Percentiles rank a stretch among this genome's conserved stretches.
Conservation (phyloP, 139 green algal genomes). For the Mesotaenium endlicherianum region DNA sequence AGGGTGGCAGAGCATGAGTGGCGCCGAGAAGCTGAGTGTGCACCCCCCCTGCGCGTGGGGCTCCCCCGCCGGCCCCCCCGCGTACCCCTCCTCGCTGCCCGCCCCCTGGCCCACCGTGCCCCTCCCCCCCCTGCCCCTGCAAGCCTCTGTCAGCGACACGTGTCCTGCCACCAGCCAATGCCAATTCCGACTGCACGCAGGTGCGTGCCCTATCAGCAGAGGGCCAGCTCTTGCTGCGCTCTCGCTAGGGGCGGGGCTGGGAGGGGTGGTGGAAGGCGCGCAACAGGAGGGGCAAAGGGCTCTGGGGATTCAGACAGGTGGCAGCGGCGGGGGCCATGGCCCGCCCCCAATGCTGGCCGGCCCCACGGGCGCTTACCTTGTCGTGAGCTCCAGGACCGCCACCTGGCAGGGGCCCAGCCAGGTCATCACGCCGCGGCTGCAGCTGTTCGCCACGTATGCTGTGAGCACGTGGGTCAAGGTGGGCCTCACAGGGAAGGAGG, state of each 20-base stretch:
- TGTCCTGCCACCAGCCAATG: neutral
- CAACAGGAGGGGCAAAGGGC: too few relatives aligned
- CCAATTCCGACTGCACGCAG: too few relatives aligned
- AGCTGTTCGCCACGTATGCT: conserved; percentile 16
- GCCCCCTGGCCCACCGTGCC: neutral
- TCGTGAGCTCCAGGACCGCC: conserved; percentile 1
- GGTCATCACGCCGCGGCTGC: neutral
- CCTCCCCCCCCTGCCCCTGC: neutral
- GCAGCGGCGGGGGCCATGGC: neutral
- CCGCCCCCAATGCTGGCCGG: neutral
- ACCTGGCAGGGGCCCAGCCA: conserved; percentile 25
- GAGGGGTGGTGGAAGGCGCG: neutral
- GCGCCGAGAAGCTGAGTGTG: conserved; percentile 10
- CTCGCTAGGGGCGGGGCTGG: neutral
- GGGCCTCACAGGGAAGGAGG: neutral
- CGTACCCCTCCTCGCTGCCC: conserved; percentile 6
- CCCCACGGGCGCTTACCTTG: conserved; percentile 22
- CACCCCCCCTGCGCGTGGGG: neutral
- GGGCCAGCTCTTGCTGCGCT: neutral
- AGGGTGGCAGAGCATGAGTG: conserved; percentile 11
- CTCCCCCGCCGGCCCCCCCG: neutral
- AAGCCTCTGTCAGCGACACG: neutral
- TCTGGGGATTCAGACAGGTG: too few relatives aligned
- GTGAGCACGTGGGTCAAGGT: conserved; percentile 29
- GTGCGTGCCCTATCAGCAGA: neutral